Percentiles rank a stretch among this genome's conserved stretches.
Conservation (phyloP, 176 grass and related monocot genomes). For the Pontederia crassipes region DNA sequence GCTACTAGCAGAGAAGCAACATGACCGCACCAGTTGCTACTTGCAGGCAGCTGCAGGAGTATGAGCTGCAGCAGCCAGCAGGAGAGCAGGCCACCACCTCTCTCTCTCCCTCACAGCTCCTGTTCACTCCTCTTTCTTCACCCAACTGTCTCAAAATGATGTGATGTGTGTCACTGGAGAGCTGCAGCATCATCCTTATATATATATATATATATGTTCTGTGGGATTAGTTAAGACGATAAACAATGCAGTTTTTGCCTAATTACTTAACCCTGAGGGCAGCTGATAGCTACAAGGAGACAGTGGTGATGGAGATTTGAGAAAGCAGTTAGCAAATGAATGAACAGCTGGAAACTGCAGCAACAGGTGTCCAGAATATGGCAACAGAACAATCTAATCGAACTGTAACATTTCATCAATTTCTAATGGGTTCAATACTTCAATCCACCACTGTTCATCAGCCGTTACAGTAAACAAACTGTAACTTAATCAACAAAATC, state of each 20-base stretch:
- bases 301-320: background rate
- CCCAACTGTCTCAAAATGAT: no score
- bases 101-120: no score
- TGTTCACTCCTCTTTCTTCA: no score
- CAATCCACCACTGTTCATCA: background rate
- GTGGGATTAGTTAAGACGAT: no score
- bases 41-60: background rate
- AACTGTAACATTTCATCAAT: background rate
- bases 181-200: no score
- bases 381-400: no score
- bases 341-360: background rate
- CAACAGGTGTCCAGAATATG: background rate
- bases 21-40: background rate
- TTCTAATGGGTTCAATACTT: background rate
- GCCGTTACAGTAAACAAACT: constrained; percentile 9
- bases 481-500: constrained; percentile 2
- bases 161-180: no score
- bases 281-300: background rate
- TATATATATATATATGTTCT: no score
- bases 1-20: background rate
- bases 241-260: background rate
- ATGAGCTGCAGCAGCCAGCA: background rate
- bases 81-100: no score
- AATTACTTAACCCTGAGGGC: background rate
- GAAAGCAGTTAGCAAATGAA: background rate